Evolutionary conservation across 164 flowering plant genomes (phyloP).

Genomic region (Stephania yunnanensis): DNA sequence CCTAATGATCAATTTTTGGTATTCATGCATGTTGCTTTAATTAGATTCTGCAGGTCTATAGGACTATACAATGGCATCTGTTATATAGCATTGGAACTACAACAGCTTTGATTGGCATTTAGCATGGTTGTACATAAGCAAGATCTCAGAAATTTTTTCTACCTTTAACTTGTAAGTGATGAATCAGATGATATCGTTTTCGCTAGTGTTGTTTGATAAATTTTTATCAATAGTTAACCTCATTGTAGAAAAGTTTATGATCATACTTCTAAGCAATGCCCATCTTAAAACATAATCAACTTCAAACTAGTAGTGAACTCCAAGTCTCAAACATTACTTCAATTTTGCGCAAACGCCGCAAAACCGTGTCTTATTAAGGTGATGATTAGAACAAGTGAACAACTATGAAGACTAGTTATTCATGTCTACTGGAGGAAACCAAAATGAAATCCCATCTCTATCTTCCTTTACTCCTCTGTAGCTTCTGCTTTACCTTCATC

Average conservation of each 20-base stretch:
- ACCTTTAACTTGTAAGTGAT: not conserved
- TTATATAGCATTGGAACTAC: not conserved
- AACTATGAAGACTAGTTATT: not conserved
- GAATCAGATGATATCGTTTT: not conserved
- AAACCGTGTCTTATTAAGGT: conserved; percentile 1
- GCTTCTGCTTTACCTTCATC: conserved; percentile 2
- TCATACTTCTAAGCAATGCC: conserved; percentile 14
- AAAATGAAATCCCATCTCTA: not conserved
- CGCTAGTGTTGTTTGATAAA: not conserved
- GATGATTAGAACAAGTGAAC: not conserved
- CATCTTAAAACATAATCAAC: conserved; percentile 9
- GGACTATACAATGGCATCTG: not conserved
- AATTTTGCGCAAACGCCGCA: not conserved
- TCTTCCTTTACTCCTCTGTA: not conserved
- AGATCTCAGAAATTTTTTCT: not conserved
- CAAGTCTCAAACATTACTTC: conserved; percentile 9
- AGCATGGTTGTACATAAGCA: not conserved
- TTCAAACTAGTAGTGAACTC: conserved; percentile 22
- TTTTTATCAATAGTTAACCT: not conserved
- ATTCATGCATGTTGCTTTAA: not conserved
- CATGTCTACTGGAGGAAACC: not conserved
- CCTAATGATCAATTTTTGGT: not conserved
- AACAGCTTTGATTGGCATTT: not conserved
- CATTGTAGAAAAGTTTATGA: not conserved
- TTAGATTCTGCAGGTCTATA: not conserved